These are phyloP conservation scores for Sarcodon aspratus DNA, from an alignment of 768 basidiomycete species.

Conservation along the genomic window DNA sequence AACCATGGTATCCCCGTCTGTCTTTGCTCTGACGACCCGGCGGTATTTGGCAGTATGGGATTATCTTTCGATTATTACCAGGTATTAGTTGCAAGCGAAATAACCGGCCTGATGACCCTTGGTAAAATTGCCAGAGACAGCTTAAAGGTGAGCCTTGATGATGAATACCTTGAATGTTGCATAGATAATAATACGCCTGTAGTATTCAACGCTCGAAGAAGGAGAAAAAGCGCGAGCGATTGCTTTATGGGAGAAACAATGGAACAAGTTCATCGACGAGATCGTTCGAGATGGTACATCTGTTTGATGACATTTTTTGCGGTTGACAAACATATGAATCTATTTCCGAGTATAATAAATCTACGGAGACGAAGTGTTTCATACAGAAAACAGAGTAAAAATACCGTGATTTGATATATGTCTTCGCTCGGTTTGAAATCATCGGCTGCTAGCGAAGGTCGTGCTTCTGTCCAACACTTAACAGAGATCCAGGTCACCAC, in stretches of 20 bases:
- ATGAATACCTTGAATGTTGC: background rate
- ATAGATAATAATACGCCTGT: background rate
- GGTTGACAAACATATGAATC: no score
- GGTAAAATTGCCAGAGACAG: slow-evolving; percentile 57
- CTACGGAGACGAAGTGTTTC: no score
- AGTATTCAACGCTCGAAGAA: slow-evolving; percentile 42
- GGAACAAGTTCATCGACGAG: slow-evolving; percentile 34
- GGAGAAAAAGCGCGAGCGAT: slow-evolving; percentile 35
- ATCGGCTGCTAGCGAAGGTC: no score
- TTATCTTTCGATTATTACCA: slow-evolving; percentile 74
- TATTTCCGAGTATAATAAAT: no score
- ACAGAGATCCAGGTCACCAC: background rate
- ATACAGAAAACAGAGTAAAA: no score
- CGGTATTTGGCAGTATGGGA: slow-evolving; percentile 70
- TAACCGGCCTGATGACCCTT: slow-evolving; percentile 52
- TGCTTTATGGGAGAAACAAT: slow-evolving; percentile 32
- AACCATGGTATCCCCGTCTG: slow-evolving; percentile 67
- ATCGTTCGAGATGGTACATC: slow-evolving; percentile 9
- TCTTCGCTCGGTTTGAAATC: no score
- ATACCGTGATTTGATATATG: no score
- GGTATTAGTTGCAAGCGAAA: slow-evolving; percentile 59
- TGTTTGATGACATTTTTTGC: no score
- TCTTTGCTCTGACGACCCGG: slow-evolving; percentile 66
- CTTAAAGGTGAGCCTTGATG: slow-evolving; percentile 30
- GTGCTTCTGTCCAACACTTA: no score